These are phyloP conservation scores for Hura crepitans DNA, from an alignment of 441 rosid species.

Conservation along the genomic window DNA sequence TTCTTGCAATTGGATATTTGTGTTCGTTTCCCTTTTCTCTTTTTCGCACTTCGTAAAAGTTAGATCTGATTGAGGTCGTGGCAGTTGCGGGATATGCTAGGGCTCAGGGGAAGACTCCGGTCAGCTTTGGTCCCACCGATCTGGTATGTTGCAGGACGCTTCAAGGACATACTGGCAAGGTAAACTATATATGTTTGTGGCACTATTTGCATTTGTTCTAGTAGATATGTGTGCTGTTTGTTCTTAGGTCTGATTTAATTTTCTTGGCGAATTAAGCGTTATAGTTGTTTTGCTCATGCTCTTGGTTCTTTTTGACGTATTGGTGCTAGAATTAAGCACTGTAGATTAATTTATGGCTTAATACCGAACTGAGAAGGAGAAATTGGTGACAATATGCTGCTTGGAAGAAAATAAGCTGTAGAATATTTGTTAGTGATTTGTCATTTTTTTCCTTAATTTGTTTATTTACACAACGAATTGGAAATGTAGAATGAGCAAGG, in stretches of 20 bases:
- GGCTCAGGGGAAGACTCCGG: constrained; percentile 60
- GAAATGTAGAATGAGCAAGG: not conserved
- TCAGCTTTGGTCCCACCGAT: constrained; percentile 80
- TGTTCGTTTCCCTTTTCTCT: not conserved
- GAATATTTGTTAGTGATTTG: not conserved
- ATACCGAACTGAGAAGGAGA: not conserved
- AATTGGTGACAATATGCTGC: not conserved
- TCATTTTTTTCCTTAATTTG: not conserved
- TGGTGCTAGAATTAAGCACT: not conserved
- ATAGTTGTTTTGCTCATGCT: not conserved
- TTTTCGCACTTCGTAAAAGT: not conserved
- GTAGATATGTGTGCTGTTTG: not conserved
- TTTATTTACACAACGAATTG: not conserved
- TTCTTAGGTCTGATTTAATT: not conserved
- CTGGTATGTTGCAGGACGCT: constrained; percentile 92
- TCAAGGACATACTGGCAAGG: constrained; percentile 99
- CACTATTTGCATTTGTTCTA: not conserved
- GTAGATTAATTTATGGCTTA: not conserved
- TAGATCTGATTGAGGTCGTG: constrained; percentile 29
- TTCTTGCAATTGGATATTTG: not conserved
- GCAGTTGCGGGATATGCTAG: constrained; percentile 70
- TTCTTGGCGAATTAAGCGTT: not conserved
- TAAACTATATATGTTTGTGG: constrained; percentile 11
- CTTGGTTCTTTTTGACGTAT: not conserved
- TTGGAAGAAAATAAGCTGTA: not conserved